These are phyloP conservation scores for Serendipita sp. DNA, from an alignment of 768 basidiomycete species.

Conservation along the genomic window DNA sequence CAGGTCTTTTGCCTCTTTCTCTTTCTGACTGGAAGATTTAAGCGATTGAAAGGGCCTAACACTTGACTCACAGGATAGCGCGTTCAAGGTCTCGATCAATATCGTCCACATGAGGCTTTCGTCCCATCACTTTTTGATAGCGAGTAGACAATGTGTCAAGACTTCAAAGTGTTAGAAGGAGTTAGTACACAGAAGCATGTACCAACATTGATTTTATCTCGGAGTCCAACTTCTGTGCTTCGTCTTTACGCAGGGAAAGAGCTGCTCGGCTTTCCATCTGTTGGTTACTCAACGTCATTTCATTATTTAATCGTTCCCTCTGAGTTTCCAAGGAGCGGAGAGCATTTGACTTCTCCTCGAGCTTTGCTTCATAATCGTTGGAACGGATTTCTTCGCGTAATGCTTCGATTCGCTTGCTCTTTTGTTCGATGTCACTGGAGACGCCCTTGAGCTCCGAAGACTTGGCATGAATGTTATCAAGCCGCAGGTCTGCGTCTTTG, in stretches of 20 bases:
- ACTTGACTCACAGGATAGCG: conserved; percentile 34
- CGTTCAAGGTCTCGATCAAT: conserved; percentile 64
- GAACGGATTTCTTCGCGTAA: conserved; percentile 40
- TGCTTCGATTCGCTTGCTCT: conserved; percentile 42
- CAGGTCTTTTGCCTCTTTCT: conserved; percentile 38
- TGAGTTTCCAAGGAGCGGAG: conserved; percentile 49
- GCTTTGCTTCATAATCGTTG: conserved; percentile 48
- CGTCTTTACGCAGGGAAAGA: conserved; percentile 55
- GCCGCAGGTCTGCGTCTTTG: conserved; percentile 32
- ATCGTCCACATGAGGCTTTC: conserved; percentile 39
- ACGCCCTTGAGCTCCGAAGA: conserved; percentile 38
- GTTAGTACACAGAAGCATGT: conserved; percentile 1
- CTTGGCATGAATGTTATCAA: conserved; percentile 42
- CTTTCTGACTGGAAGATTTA: conserved; percentile 41
- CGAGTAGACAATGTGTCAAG: conserved; percentile 43
- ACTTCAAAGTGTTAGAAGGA: conserved; percentile 26
- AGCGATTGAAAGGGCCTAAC: neutral
- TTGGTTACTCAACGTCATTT: conserved; percentile 51
- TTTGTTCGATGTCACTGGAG: conserved; percentile 53
- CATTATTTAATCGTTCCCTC: conserved; percentile 52
- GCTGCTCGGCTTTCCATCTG: conserved; percentile 74
- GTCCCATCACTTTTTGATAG: conserved; percentile 50
- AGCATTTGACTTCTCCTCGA: conserved; percentile 38
- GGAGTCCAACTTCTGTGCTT: conserved; percentile 44
- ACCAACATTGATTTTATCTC: conserved; percentile 59